Evolutionary conservation across 2,329 filamentous ascomycete species (phyloP), one percentile per base, ranked within the genome.

Genomic region (Ophiostoma quercus): DNA sequence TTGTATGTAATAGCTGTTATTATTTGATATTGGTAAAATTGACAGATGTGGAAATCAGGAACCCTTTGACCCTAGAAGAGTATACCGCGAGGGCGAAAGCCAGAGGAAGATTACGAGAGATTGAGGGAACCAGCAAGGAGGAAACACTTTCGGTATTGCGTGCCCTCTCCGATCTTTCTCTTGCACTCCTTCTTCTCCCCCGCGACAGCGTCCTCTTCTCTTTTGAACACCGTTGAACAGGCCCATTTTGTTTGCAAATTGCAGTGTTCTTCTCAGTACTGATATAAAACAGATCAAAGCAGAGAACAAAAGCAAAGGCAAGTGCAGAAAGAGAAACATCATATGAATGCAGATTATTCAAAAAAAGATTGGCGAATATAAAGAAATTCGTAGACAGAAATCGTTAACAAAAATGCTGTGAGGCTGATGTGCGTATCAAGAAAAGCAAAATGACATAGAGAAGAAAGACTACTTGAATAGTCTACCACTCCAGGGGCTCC

Each of bases 401-500:
- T 34, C 34, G 34, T 34, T 5, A 34, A 34, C 34, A 34, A 34
- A 65, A 22, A 65, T 65, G 62, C 62, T 37, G 32, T 39, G 37
- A 25, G 34, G 39, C 65, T 57, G 22, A 22, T 9, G n/a, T 8
- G 22, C 9, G 51, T 57, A 57, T 57, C 51, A 47, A n/a, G 11
- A 16, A 29, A 66, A 16, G 47, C 19, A 66, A 19, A 12, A 66
- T 41, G 37, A 66, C 25, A 37, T 34, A 25, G 54, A 19, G 14
- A 19, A 29, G 66, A 7, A 7, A 69, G 39, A 39, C 19, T 9
- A n/a, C n/a, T 63, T 8, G 51, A n/a, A n/a, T 54, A 66, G 51
- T 66, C 32, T 84, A 97, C 93, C 94, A 97, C 77, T 97, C 93
- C 74, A 97, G 82, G 66, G 94, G 94, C 81, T 97, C 93, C 74